Evolutionary conservation across 2,329 filamentous ascomycete species (phyloP), one percentile per base, ranked within the genome.

Genomic region (Cladophialophora bantiana): DNA sequence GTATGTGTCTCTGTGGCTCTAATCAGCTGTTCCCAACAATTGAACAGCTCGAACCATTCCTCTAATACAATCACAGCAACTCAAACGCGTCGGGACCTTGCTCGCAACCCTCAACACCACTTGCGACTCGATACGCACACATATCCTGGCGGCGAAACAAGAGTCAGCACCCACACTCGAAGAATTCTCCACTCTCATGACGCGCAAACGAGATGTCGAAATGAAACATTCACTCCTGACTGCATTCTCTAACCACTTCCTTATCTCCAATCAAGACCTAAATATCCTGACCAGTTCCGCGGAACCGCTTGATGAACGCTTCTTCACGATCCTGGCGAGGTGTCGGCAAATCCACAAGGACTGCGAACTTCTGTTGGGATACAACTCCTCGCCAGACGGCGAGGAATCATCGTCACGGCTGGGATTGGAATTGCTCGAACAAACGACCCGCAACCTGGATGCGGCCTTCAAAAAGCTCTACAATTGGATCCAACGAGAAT

Each of bases 381-480:
- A 93, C 35, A 94, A 97, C 77, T 92, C 93, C 73, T 93, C 98
- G 78, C 89, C 35, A 2, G 59, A 26, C 32, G 48, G 36, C 18
- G 31, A 18, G 12, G 34, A 55, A n/a, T 18, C 31, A n/a, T 92
- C 93, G 73, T 94, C 98, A 78, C 89, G 89, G 7, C 81, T 97
- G 0, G 95, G 94, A 0, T 83, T 96, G 3, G 94, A 98, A 73
- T 86, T 98, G 57, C 94, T 98, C 85, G 94, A 97, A 69, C 88
- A 94, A 77, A 94, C 90, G 63, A 94, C 93, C 0, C 93, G 92
- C 66, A 88, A 92, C 68, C 85, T 99, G 58, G 95, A 97, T 74
- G 85, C 89, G 15, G 94, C 92, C 4, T 99, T 95, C 73, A 94
- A 99, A 76, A 99, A 97, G 76, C 85, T 99, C 2, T 97, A 96